phyloP scores from a whole-genome alignment of 768 basidiomycete genomes.

The Naganishia vishniacii region DNA sequence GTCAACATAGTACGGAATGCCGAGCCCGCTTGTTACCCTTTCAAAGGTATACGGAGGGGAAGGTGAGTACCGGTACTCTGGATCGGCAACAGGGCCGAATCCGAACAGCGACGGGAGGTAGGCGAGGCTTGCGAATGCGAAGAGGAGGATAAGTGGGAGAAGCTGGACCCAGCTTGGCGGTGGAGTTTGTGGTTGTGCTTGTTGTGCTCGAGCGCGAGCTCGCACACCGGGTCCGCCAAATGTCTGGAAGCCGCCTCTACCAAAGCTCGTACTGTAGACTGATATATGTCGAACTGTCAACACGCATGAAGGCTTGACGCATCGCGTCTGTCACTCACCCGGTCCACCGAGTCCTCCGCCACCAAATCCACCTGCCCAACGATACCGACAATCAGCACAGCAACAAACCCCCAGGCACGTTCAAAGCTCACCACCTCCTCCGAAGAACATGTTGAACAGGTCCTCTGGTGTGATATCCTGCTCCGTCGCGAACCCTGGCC shows the following conservation, averaged over 20 bases:
- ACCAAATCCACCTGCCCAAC: constrained; percentile 32
- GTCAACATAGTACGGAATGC: constrained; percentile 80
- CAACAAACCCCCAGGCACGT: too few species aligned
- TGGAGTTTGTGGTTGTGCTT: constrained; percentile 50
- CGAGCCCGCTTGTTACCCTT: constrained; percentile 64
- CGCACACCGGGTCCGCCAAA: constrained; percentile 51
- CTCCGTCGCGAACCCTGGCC: constrained; percentile 55
- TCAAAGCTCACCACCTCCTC: constrained; percentile 55
- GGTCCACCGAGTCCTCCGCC: constrained; percentile 53
- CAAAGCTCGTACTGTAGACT: constrained; percentile 31
- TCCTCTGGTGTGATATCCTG: constrained; percentile 92
- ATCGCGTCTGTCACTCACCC: constrained; percentile 25
- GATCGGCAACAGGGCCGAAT: constrained; percentile 67
- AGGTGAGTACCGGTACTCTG: constrained; percentile 65
- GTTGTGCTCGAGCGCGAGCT: constrained; percentile 48
- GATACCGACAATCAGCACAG: too few species aligned
- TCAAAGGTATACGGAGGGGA: constrained; percentile 63
- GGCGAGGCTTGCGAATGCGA: constrained; percentile 75
- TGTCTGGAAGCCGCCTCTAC: constrained; percentile 53
- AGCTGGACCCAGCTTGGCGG: constrained; percentile 57
- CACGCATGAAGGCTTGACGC: too few species aligned
- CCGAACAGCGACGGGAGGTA: constrained; percentile 71
- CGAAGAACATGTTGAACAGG: constrained; percentile 98
- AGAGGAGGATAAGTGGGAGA: constrained; percentile 74
- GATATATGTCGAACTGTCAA: constrained; percentile 27